Evolutionary conservation across 2,329 filamentous ascomycete genomes (phyloP), one percentile per base, ranked within the genome.

Genomic region (Apiospora malaysiana): DNA sequence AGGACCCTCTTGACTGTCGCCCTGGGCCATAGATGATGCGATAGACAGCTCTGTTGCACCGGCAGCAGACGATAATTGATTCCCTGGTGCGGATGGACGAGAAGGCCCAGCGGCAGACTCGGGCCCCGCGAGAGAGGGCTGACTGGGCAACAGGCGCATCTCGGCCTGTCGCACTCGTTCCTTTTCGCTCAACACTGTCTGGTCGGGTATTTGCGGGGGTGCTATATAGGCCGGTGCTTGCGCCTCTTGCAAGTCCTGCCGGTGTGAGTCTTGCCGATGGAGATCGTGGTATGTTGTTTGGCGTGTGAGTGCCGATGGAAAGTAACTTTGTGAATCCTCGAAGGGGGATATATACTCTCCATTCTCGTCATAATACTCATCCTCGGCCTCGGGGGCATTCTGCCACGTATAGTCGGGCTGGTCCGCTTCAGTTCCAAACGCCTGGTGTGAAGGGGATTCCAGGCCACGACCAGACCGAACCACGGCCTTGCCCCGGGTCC

Each of bases 161-260:
- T 98, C 95, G 51, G 94, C 94, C 71, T 89, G 89, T 66, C 91
- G 89, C 71, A 96, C 83, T 67, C 91, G 90, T 72, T 97, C 92
- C 81, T 98, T 98, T 74, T 98, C 96, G 16, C 92, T 90, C 43
- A 94, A 83, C 5, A 84, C 86, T 72, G 88, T 88, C 70, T 94
- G 90, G 16, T 87, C 83, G 14, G 85, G 83, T 23, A 91, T 75
- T 42, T 88, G 83, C n/a, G 92, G 90, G 5, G 88, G 88, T 42
- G 90, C 88, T 21, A 91, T 79, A 75, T 88, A 86, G 70, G 86
- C 80, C 68, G 88, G 82, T 74, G 85, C 77, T 68, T 81, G 81
- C 70, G 77, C 73, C 12, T 63, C 56, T 40, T 77, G 78, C 70
- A 75, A 77, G 37, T 73, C 75, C 71, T 76, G 78, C 56, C 56